Evolutionary conservation across 2,329 filamentous ascomycete species (phyloP).

Genomic region (Nemania abortiva): DNA sequence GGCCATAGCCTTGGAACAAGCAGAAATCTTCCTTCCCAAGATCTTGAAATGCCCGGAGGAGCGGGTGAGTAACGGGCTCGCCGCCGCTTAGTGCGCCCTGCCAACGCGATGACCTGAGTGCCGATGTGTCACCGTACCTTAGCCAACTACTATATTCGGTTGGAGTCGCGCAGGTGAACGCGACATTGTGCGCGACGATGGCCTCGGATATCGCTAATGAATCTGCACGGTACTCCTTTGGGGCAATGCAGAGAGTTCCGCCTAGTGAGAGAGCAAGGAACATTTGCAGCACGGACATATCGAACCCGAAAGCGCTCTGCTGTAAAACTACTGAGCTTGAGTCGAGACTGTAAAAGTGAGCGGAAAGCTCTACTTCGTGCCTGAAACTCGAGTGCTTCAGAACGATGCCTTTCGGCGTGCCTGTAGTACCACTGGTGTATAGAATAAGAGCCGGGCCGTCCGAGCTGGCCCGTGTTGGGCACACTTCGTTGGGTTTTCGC

Average conservation of each 20-base stretch:
- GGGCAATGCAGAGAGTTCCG: not conserved
- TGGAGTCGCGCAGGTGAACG: not conserved
- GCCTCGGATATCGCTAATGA: not conserved
- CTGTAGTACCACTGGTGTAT: not conserved
- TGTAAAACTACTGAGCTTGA: not conserved
- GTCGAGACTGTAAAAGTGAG: not conserved
- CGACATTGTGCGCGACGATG: not conserved
- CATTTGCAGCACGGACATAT: conserved; percentile 16
- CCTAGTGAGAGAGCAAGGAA: not conserved
- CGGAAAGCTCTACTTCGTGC: not conserved
- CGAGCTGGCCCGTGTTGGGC: not conserved
- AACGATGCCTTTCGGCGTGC: conserved; percentile 6
- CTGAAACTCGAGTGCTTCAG: not conserved
- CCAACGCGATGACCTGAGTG: not conserved
- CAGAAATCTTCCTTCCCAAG: not conserved
- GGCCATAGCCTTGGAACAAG: conserved; percentile 48
- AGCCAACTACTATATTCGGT: not conserved
- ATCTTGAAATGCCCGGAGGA: not conserved
- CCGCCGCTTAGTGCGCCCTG: not conserved
- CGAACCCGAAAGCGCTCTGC: conserved; percentile 14
- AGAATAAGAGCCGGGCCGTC: not conserved
- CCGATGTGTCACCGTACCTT: not conserved
- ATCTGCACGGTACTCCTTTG: not conserved
- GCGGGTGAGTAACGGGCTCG: not conserved
- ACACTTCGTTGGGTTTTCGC: not conserved